Base-by-base conservation (phyloP, 495 filamentous ascomycete species). In the Cercophora newfieldiana region DNA sequence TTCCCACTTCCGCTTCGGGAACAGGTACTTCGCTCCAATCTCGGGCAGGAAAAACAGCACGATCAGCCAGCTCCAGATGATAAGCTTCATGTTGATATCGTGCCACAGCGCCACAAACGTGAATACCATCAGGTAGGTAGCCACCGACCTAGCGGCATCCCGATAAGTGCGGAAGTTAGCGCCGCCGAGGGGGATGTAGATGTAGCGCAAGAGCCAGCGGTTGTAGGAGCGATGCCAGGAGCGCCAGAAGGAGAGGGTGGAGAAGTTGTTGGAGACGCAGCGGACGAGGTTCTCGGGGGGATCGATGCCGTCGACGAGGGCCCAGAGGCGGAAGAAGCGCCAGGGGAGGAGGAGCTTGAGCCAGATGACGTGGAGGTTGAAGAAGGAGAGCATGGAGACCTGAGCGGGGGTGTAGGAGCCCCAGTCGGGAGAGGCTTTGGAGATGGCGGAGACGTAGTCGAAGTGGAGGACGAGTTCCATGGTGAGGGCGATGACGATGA, bases 61-160 rank as follows among this genome's bases (percentile, higher is more conserved):
- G 50, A 98, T 86, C 57, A 99, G 81, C 95, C 95, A 99, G 16
- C 95, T 93, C 95, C 95, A 99, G 72, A 95, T 89, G 16, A 99
- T 85, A 25, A 99, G 84, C 51, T 89, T 87, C n/a, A 97, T 85
- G 71, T 94, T 88, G 74, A 99, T 96, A 71, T 99, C 95, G 76
- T 99, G 95, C 95, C 95, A 99, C 47, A 99, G 81, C 6, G 96
- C 95, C 29, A 99, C 95, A 68, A 99, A 99, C 1, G 93, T 97
- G 74, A 99, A 99, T 2, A 97, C 90, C n/a, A 88, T 79, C 12
- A 93, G 79, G 71, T 91, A 92, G 58, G 94, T 97, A 33, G 88
- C 74, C n/a, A 86, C 69, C 1, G 82, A 79, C 59, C 77, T 82
- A n/a, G 63, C 83, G 64, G 70, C 76, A 69, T 72, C 64, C 30